These are phyloP conservation scores for Kwoniella pini DNA, from an alignment of 768 basidiomycete species.

Conservation along the genomic window DNA sequence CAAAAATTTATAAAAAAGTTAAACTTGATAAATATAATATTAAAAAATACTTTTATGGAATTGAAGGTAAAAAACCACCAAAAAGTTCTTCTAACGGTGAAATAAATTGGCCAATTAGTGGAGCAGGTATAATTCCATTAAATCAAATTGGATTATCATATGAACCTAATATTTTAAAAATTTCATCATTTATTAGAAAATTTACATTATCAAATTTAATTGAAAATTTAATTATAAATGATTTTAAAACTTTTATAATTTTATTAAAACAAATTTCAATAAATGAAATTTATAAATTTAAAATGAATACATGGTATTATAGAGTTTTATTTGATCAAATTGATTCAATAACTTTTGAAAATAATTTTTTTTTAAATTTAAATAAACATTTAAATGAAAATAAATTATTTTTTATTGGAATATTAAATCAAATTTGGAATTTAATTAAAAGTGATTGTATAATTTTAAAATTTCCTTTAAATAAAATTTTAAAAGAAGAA, in stretches of 20 bases:
- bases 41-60: conserved; percentile 1
- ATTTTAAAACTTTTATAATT: neutral
- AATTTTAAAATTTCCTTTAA: conserved; percentile 3
- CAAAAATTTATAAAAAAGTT: neutral
- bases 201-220: conserved; percentile 11
- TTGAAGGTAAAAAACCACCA: neutral
- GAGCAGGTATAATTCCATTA: conserved; percentile 8
- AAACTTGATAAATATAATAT: neutral
- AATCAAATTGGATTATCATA: conserved; percentile 2
- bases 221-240: neutral
- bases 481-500: neutral
- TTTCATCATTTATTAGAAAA: conserved; percentile 5
- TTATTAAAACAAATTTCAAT: neutral
- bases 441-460: conserved; percentile 11
- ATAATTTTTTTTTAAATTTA: neutral
- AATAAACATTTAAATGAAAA: conserved; percentile 1
- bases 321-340: conserved; percentile 16
- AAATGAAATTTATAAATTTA: neutral
- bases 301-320: conserved; percentile 9
- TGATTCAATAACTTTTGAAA: conserved; percentile 1
- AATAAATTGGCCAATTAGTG: conserved; percentile 6
- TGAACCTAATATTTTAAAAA: neutral
- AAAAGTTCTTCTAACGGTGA: no score
- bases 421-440: conserved; percentile 12
- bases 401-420: neutral